A percentile compares a stretch with the other conserved stretches of the same genome.
Evolutionary conservation across 225 moss, liverwort and hornwort genomes (phyloP).

Genomic region (Polytrichum formosum): DNA sequence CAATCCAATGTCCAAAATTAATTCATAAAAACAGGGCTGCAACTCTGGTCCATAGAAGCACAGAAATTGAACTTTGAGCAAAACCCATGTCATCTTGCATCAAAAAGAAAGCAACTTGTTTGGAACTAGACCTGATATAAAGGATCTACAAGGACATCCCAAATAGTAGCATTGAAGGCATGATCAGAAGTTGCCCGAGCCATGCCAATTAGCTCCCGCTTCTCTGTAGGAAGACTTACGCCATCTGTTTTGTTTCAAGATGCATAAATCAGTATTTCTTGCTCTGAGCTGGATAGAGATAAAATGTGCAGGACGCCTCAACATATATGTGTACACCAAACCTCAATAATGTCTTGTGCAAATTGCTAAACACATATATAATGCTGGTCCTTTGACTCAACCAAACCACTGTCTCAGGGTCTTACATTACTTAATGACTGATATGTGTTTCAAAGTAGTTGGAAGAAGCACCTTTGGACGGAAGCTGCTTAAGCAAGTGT

Average conservation of each 20-base stretch:
- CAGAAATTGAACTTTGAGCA: neutral
- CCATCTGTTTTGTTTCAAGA: slow-evolving; percentile 40
- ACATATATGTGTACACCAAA: no score
- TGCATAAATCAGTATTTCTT: no score
- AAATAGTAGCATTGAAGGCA: slow-evolving; percentile 98
- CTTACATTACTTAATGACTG: neutral
- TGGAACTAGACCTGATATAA: slow-evolving; percentile 65
- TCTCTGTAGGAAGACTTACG: slow-evolving; percentile 47
- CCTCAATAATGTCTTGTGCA: neutral
- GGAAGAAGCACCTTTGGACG: slow-evolving; percentile 42
- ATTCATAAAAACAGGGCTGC: no score
- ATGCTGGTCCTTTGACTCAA: neutral
- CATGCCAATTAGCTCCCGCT: slow-evolving; percentile 97
- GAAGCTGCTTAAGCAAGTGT: slow-evolving; percentile 58
- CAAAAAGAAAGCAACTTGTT: neutral
- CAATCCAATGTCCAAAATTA: no score
- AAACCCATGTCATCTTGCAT: neutral
- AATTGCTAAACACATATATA: neutral
- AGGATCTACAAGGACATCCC: slow-evolving; percentile 99
- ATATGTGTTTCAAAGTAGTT: no score
- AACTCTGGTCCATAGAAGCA: neutral
- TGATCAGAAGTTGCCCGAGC: slow-evolving; percentile 99
- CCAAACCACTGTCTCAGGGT: neutral
- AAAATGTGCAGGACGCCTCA: no score
- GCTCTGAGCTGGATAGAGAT: no score